Base-by-base conservation (phyloP, 2,329 filamentous ascomycete species). In the Shiraia sp. region DNA sequence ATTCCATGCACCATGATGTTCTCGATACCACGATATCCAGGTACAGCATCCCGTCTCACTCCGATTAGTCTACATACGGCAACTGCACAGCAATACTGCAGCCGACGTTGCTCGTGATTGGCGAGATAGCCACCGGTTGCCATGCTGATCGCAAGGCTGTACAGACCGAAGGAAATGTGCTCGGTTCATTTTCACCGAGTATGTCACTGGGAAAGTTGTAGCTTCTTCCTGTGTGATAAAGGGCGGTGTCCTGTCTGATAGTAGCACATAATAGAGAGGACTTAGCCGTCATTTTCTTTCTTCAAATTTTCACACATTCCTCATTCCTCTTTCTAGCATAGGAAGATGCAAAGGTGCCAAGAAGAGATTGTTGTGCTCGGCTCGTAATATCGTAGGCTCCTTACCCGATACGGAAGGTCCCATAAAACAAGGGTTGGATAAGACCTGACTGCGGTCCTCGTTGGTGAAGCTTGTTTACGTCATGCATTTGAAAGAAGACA, bases 391-490 rank as follows among this genome's bases (percentile, higher is more conserved):
- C n/a, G n/a, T 2, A 32, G 40, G 47, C 31, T 38, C 23, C 28
- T 47, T 52, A 34, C 53, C 47, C 17, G 10, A 53, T 43, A 5
- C 42, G 46, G 53, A 26, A 59, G 53, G 49, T 53, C 38, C 16
- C 17, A 41, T 49, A 42, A 42, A 44, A 47, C 32, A 16, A 31
- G 31, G 27, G 40, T 23, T 19, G 40, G 39, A 51, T 29, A 53
- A 55, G 48, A 25, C 31, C n/a, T 12, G 31, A 17, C 22, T 32
- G 42, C 36, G 43, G 42, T 26, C n/a, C 31, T 43, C 39, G 32
- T 51, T 52, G 53, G 44, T 42, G 42, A 55, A 52, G 51, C 55
- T 57, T 57, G 32, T 44, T 17, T 29, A 57, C 57, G 49, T 59
- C 52, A 59, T 58, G 29, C 17, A 48, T 27, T 26, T 8, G 8